phyloP scores from a whole-genome alignment of 495 filamentous ascomycete species.

The Tuber aestivum region DNA sequence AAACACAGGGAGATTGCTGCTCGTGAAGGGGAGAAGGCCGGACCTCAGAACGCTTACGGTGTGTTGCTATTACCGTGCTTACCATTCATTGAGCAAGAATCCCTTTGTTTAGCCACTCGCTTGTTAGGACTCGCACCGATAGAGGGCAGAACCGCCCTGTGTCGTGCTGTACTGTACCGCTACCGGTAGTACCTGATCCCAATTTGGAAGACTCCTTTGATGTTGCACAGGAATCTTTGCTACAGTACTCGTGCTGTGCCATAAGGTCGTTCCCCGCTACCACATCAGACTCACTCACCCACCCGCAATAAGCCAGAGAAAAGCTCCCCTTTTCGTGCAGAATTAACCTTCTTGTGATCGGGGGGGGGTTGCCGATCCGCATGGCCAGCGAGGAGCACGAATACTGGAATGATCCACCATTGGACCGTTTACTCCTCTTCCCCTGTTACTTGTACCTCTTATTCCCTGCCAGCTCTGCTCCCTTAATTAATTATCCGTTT shows the following conservation, averaged over 20 bases:
- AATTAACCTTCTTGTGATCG: background rate
- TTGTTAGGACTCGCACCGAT: background rate
- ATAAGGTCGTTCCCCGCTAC: background rate
- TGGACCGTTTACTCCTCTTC: background rate
- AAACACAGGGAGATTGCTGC: background rate
- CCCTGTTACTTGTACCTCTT: background rate
- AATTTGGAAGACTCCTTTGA: background rate
- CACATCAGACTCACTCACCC: background rate
- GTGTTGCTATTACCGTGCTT: background rate
- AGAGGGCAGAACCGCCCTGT: background rate
- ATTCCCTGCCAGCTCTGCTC: background rate
- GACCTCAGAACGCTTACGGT: background rate
- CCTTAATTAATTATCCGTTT: background rate
- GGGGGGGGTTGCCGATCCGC: background rate
- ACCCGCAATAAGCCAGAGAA: background rate
- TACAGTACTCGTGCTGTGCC: no score
- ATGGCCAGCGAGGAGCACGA: background rate
- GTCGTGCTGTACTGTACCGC: background rate
- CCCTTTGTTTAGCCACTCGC: background rate
- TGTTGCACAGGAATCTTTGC: background rate
- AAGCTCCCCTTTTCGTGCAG: background rate
- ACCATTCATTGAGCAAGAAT: background rate
- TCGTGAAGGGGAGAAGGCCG: constrained; percentile 10
- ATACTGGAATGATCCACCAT: background rate
- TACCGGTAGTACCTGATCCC: background rate